Conservation (phyloP, 345 rosid genomes). For the Cardamine chenopodiifolia region DNA sequence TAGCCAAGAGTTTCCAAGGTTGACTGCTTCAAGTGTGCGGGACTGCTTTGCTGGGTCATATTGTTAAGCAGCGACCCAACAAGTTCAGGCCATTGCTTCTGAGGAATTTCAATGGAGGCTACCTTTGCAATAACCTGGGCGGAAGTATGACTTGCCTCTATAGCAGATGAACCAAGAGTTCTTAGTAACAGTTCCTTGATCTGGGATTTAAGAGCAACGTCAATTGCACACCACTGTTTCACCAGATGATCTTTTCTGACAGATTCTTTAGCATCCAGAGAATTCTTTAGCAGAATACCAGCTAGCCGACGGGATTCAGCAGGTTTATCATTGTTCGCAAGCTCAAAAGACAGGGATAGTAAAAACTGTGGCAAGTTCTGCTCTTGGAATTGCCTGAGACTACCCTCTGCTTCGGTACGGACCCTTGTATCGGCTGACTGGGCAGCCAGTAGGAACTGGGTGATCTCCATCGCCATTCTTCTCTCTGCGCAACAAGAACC, state of each 20-base stretch:
- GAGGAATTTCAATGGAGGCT: slow-evolving; percentile 89
- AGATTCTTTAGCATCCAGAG: slow-evolving; percentile 85
- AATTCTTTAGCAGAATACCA: slow-evolving; percentile 90
- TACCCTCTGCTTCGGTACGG: slow-evolving; percentile 78
- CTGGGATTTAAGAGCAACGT: slow-evolving; percentile 67
- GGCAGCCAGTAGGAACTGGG: slow-evolving; percentile 77
- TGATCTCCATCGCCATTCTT: slow-evolving; percentile 87
- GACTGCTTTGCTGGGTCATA: slow-evolving; percentile 70
- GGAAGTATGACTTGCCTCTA: slow-evolving; percentile 84
- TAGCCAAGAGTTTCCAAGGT: slow-evolving; percentile 89
- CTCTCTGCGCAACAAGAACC: slow-evolving; percentile 38
- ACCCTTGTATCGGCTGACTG: slow-evolving; percentile 76
- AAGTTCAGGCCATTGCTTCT: slow-evolving; percentile 90
- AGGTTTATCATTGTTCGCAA: slow-evolving; percentile 77
- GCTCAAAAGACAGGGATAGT: slow-evolving; percentile 77
- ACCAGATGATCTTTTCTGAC: slow-evolving; percentile 64
- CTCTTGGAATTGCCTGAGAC: slow-evolving; percentile 75
- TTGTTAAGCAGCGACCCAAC: slow-evolving; percentile 66
- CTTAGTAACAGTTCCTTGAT: slow-evolving; percentile 71
- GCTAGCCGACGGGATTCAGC: slow-evolving; percentile 82
- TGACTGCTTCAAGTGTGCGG: slow-evolving; percentile 73
- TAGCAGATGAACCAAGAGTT: slow-evolving; percentile 68
- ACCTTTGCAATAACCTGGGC: slow-evolving; percentile 93
- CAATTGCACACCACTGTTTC: slow-evolving; percentile 76
- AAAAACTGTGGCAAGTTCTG: slow-evolving; percentile 77